Evolutionary conservation across 805 yeast species (phyloP).

Genomic region (Myxozyma vanderwaltii): DNA sequence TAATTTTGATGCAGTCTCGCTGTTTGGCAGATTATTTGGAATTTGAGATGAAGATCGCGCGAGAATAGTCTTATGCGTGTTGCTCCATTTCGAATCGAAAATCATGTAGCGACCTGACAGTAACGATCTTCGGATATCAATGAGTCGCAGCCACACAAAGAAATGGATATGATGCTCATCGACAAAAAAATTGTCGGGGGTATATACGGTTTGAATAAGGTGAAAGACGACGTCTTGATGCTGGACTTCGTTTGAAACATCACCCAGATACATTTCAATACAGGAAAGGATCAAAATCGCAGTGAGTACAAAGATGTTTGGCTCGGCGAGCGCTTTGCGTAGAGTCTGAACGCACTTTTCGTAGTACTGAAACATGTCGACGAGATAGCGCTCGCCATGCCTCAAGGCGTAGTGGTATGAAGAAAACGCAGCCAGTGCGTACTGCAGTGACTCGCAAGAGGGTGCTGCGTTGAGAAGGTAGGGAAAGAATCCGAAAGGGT

Average conservation of each 20-base stretch:
- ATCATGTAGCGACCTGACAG: conserved; percentile 20
- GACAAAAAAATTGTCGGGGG: conserved; percentile 17
- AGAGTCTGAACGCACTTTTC: conserved; percentile 18
- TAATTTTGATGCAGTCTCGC: background rate
- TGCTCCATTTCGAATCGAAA: conserved; percentile 13
- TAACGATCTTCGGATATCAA: conserved; percentile 23
- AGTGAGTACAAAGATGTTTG: conserved; percentile 13
- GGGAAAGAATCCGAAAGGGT: conserved; percentile 23
- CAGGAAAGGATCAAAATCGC: conserved; percentile 25
- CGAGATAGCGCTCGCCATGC: conserved; percentile 55
- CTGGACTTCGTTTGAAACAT: conserved; percentile 29
- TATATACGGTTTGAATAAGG: conserved; percentile 8
- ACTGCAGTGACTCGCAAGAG: conserved; percentile 21
- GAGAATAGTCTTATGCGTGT: conserved; percentile 6
- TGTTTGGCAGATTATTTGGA: background rate
- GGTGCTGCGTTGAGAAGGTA: conserved; percentile 1
- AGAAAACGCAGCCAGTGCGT: conserved; percentile 29
- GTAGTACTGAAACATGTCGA: conserved; percentile 36
- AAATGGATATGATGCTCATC: conserved; percentile 15
- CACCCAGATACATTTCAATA: conserved; percentile 30
- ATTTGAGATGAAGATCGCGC: background rate
- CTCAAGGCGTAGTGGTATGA: conserved; percentile 48
- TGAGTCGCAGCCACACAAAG: conserved; percentile 26
- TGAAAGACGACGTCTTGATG: conserved; percentile 29
- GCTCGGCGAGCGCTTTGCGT: conserved; percentile 12